These are phyloP conservation scores for Gymnopus androsaceus DNA, from an alignment of 1,284 basidiomycete genomes.

Conservation along the genomic window DNA sequence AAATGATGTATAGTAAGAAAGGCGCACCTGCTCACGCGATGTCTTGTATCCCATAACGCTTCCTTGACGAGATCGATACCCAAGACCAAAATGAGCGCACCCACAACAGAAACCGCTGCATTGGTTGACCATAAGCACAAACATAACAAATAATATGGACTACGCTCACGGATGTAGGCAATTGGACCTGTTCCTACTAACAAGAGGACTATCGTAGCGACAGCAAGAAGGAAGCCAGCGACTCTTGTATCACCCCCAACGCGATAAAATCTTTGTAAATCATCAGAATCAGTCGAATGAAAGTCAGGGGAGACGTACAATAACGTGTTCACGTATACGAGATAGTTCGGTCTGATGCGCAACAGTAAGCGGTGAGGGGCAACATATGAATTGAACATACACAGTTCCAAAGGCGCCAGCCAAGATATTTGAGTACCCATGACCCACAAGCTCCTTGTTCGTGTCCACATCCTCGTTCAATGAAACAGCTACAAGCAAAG, in stretches of 20 bases:
- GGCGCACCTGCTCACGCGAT: constrained; percentile 79
- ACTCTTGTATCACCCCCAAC: constrained; percentile 88
- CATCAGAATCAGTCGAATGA: constrained; percentile 3
- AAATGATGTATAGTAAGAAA: constrained; percentile 32
- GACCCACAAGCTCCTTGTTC: constrained; percentile 89
- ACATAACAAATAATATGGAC: not conserved
- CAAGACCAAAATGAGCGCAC: constrained; percentile 92
- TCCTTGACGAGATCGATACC: constrained; percentile 95
- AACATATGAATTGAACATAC: constrained; percentile 39
- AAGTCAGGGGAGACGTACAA: constrained; percentile 43
- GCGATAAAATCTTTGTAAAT: constrained; percentile 77
- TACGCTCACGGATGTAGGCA: constrained; percentile 81
- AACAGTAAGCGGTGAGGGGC: not conserved
- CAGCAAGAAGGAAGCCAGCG: constrained; percentile 85
- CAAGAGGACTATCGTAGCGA: constrained; percentile 74
- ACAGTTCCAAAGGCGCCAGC: constrained; percentile 84
- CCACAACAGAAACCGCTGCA: constrained; percentile 85
- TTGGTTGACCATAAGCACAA: not conserved
- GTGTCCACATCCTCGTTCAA: constrained; percentile 91
- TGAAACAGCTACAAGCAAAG: constrained; percentile 67
- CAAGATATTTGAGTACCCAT: constrained; percentile 89
- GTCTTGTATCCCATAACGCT: constrained; percentile 93
- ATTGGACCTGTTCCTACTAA: constrained; percentile 86
- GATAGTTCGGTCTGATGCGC: constrained; percentile 68
- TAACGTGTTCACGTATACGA: constrained; percentile 90